A percentile compares a stretch with the other conserved stretches of the same genome.
These are phyloP conservation scores for Coniochaeta sp. DNA, from an alignment of 2,329 filamentous ascomycete species.

Conservation along the genomic window DNA sequence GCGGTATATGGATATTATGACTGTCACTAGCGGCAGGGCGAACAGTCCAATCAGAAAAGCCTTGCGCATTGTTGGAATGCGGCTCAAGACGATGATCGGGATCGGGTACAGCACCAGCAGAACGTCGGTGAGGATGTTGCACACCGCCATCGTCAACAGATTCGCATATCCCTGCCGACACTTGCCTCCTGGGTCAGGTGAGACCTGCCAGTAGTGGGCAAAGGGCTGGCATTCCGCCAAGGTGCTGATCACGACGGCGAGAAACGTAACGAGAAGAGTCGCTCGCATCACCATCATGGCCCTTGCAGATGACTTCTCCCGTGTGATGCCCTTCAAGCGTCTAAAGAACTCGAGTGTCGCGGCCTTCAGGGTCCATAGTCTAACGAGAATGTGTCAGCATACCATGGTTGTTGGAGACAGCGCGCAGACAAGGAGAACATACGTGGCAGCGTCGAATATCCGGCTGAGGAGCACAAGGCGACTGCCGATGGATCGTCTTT, in stretches of 20 bases:
- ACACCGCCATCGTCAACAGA: conserved; percentile 74
- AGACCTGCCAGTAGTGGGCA: conserved; percentile 67
- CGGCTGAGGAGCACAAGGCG: conserved; percentile 72
- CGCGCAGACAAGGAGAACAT: not conserved
- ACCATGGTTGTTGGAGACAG: not conserved
- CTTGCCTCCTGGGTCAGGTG: conserved; percentile 73
- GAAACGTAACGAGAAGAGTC: conserved; percentile 68
- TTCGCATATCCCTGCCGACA: conserved; percentile 84
- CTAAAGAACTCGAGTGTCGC: conserved; percentile 88
- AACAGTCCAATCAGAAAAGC: conserved; percentile 72
- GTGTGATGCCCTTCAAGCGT: conserved; percentile 68
- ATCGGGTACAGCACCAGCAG: conserved; percentile 84
- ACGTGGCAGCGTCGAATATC: conserved; percentile 84
- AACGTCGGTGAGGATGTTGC: conserved; percentile 82
- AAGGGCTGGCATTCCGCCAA: conserved; percentile 78
- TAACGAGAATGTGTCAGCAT: conserved; percentile 25
- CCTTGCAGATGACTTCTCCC: conserved; percentile 66
- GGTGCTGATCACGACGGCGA: conserved; percentile 72
- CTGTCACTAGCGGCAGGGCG: conserved; percentile 69
- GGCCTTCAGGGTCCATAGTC: conserved; percentile 86
- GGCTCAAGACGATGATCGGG: conserved; percentile 72
- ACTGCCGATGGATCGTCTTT: conserved; percentile 63
- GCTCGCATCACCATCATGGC: conserved; percentile 65
- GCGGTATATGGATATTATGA: conserved; percentile 71
- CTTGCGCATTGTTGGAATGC: conserved; percentile 70